These are phyloP conservation scores for Pelargonium myrrhifolium DNA, from an alignment of 441 rosid species.

Conservation along the genomic window DNA sequence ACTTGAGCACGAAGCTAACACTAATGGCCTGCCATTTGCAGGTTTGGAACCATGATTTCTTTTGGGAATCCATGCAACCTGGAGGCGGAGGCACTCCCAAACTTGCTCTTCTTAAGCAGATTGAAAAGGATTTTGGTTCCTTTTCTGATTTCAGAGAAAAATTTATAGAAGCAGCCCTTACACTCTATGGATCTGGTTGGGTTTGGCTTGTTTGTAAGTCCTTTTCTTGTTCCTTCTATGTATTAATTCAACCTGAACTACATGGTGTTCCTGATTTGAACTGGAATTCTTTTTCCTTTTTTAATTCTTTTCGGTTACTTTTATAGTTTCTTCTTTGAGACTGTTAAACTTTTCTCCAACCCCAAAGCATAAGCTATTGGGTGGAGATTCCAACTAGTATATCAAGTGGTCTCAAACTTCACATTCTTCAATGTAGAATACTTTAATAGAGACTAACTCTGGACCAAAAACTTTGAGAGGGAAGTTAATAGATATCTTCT, in stretches of 20 bases:
- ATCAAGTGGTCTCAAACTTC: too few species aligned
- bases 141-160: conserved; percentile 68
- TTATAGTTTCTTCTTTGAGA: not conserved
- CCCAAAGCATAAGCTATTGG: too few species aligned
- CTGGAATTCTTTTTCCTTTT: not conserved
- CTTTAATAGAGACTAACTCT: too few species aligned
- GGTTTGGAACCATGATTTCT: conserved; percentile 95
- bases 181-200: conserved; percentile 82
- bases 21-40: conserved; percentile 19
- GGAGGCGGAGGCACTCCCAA: conserved; percentile 69
- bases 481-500: too few species aligned
- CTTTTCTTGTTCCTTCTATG: conserved; percentile 14
- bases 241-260: conserved; percentile 9
- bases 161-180: conserved; percentile 56
- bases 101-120: conserved; percentile 78
- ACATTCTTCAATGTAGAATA: too few species aligned
- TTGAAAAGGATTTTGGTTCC: conserved; percentile 87
- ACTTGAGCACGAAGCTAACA: not conserved
- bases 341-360: too few species aligned
- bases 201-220: conserved; percentile 87
- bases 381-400: too few species aligned
- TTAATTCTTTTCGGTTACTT: too few species aligned
- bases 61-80: conserved; percentile 98
- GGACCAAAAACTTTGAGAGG: too few species aligned
- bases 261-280: conserved; percentile 8